Conservation (phyloP, 1,284 basidiomycete genomes). For the Cryptococcus sp. region DNA sequence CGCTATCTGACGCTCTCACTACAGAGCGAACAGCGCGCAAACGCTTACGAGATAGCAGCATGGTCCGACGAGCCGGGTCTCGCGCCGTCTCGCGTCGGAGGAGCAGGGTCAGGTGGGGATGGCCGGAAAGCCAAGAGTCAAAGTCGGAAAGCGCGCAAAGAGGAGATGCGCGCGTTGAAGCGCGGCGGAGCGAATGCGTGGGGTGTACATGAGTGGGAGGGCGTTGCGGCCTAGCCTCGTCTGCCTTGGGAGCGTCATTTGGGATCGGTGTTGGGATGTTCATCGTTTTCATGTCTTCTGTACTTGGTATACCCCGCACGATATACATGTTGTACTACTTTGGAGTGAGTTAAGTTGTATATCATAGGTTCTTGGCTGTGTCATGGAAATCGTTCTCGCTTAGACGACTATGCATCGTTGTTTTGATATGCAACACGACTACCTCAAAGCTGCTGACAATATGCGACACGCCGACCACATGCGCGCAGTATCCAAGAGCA, state of each 20-base stretch:
- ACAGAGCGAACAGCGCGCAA: slow-evolving; percentile 39
- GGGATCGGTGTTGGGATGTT: no score
- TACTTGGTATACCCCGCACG: no score
- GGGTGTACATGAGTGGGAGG: slow-evolving; percentile 50
- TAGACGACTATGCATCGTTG: no score
- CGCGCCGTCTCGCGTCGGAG: slow-evolving; percentile 25
- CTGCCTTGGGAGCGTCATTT: no score
- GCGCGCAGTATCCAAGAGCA: neutral
- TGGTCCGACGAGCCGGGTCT: slow-evolving; percentile 45
- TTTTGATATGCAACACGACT: no score
- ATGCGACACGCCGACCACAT: neutral
- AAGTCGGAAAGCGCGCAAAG: slow-evolving; percentile 21
- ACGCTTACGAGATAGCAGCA: slow-evolving; percentile 48
- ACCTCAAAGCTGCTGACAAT: no score
- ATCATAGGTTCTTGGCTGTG: no score
- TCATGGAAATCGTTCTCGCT: no score
- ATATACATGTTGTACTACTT: no score
- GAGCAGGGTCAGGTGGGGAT: slow-evolving; percentile 10
- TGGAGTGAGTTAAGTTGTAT: no score
- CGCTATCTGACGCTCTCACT: slow-evolving; percentile 25
- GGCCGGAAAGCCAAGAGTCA: slow-evolving; percentile 21
- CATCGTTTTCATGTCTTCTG: no score
- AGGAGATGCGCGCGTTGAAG: slow-evolving; percentile 30
- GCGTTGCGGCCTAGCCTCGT: slow-evolving; percentile 26
- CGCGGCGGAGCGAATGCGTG: slow-evolving; percentile 47